A percentile compares a stretch with the other conserved stretches of the same genome.
phyloP scores from a whole-genome alignment of 352 stramenopile species.

The Globisporangium polare region DNA sequence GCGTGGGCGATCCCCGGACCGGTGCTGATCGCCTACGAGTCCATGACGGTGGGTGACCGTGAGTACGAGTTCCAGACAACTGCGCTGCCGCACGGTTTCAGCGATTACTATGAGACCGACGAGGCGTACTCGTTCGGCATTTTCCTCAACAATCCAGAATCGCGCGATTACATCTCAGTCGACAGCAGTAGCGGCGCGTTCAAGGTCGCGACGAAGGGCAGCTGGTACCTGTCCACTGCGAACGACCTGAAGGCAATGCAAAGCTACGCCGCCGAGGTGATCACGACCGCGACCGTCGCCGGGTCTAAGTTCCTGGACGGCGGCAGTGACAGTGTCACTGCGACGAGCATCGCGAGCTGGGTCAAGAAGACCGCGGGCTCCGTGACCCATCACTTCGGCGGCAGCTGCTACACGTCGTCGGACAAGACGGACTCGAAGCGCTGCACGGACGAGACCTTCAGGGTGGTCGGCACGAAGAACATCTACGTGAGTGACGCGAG shows the following conservation, averaged over 20 bases:
- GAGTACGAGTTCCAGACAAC: slow-evolving; percentile 30
- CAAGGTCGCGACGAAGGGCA: slow-evolving; percentile 8
- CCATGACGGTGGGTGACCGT: slow-evolving; percentile 14
- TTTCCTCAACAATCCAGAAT: slow-evolving; percentile 26
- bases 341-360: slow-evolving; percentile 7
- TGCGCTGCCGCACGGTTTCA: slow-evolving; percentile 23
- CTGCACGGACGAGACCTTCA: slow-evolving; percentile 24
- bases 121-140: slow-evolving; percentile 20
- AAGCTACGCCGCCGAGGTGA: slow-evolving; percentile 34
- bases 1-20: slow-evolving; percentile 23
- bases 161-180: slow-evolving; percentile 19
- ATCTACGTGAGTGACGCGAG: slow-evolving; percentile 27
- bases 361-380: slow-evolving; percentile 13
- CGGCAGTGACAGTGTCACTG: background rate
- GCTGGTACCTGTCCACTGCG: slow-evolving; percentile 32
- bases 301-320: slow-evolving; percentile 10
- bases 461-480: slow-evolving; percentile 24
- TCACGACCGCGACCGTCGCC: background rate
- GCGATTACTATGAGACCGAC: slow-evolving; percentile 16
- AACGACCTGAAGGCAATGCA: slow-evolving; percentile 60
- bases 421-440: slow-evolving; percentile 22
- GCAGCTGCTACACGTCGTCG: slow-evolving; percentile 27
- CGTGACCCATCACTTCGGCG: slow-evolving; percentile 27
- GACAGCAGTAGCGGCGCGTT: background rate
- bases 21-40: slow-evolving; percentile 29